These are phyloP conservation scores for Leishmania gerbilli DNA, from an alignment of 208 protist genomes.

Conservation along the genomic window DNA sequence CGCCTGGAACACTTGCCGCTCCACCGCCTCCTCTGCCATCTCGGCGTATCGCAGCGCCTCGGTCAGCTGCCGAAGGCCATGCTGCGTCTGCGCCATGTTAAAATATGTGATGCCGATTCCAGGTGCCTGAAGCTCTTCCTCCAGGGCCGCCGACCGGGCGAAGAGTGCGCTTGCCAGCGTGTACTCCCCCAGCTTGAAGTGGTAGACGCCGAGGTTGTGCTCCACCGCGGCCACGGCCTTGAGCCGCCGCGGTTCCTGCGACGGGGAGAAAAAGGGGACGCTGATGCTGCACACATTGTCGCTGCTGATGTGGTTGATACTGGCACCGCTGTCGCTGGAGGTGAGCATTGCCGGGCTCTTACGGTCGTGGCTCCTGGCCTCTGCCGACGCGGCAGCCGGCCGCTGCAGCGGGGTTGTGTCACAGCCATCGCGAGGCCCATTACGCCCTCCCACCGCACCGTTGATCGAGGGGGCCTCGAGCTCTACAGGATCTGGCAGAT, in stretches of 20 bases:
- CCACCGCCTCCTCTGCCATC: constrained; percentile 59
- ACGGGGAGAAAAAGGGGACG: constrained; percentile 62
- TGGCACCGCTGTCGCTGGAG: constrained; percentile 4
- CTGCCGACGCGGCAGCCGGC: not conserved
- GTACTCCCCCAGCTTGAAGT: constrained; percentile 82
- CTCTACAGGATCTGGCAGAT: constrained; percentile 38
- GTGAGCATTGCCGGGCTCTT: not conserved
- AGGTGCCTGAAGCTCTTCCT: constrained; percentile 52
- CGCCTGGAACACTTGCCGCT: constrained; percentile 45
- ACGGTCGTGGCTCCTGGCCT: not conserved
- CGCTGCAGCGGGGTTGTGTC: not conserved
- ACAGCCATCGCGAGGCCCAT: not conserved
- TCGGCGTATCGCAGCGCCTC: constrained; percentile 43
- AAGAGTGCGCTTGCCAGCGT: constrained; percentile 55
- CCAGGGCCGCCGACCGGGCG: constrained; percentile 44
- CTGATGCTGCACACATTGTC: constrained; percentile 28
- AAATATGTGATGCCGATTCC: constrained; percentile 83
- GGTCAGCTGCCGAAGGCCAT: constrained; percentile 33
- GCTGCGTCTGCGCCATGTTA: constrained; percentile 73
- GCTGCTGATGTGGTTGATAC: constrained; percentile 1
- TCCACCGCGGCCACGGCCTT: constrained; percentile 45
- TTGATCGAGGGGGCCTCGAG: not conserved
- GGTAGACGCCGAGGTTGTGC: constrained; percentile 88
- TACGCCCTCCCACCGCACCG: not conserved
- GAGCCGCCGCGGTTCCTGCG: constrained; percentile 44